Evolutionary conservation across 1,139 yeast species (phyloP).

Genomic region (Suhomyces anneliseae): DNA sequence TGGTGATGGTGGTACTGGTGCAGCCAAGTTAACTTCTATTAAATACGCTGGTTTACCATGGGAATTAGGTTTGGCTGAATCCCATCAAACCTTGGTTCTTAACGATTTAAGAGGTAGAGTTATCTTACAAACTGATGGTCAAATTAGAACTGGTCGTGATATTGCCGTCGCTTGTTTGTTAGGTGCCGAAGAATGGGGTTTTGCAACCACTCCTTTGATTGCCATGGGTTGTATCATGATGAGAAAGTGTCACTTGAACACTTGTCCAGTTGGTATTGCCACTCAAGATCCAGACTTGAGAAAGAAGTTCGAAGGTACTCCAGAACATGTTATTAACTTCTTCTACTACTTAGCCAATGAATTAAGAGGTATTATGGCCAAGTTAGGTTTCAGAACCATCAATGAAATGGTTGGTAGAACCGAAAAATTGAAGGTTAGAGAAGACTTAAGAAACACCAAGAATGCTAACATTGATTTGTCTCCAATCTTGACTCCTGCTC

Average conservation of each 20-base stretch:
- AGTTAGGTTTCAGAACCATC: constrained; percentile 90
- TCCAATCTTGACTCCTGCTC: constrained; percentile 96
- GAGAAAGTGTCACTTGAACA: constrained; percentile 78
- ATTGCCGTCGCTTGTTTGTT: constrained; percentile 92
- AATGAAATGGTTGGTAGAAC: constrained; percentile 98
- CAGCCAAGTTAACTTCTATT: constrained; percentile 95
- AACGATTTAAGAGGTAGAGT: constrained; percentile 96
- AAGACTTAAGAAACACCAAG: constrained; percentile 83
- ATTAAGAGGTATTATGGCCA: constrained; percentile 89
- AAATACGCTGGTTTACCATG: constrained; percentile 97
- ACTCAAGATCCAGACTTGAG: constrained; percentile 96
- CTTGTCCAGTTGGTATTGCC: constrained; percentile 98
- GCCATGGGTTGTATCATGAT: constrained; percentile 97
- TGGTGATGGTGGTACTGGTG: constrained; percentile 99
- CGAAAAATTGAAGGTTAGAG: constrained; percentile 83
- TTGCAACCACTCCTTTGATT: constrained; percentile 95
- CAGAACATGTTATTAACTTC: constrained; percentile 97
- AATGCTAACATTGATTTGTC: constrained; percentile 88
- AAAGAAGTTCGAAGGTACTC: constrained; percentile 91
- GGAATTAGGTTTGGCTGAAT: constrained; percentile 98
- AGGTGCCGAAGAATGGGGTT: constrained; percentile 99
- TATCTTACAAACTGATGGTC: constrained; percentile 96
- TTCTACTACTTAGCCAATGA: constrained; percentile 94
- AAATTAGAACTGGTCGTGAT: constrained; percentile 93
- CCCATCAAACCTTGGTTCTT: constrained; percentile 94